Conservation (phyloP, 345 rosid genomes). For the Sisymbrium irio region DNA sequence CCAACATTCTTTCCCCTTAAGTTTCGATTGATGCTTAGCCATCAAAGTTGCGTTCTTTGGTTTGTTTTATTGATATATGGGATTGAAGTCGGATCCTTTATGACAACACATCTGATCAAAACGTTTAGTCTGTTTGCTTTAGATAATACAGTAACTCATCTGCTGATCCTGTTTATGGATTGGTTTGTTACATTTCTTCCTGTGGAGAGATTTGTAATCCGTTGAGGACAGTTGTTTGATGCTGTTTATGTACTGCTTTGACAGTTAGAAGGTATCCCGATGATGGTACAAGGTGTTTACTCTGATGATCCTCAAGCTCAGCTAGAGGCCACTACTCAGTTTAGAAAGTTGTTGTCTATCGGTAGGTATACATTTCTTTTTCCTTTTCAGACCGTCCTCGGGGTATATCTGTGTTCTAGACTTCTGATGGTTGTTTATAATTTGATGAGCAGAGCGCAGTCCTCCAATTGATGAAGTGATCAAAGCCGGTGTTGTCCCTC, state of each 20-base stretch:
- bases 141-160: not conserved
- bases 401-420: not conserved
- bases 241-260: slow-evolving; percentile 22
- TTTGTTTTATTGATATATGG: not conserved
- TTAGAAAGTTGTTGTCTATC: slow-evolving; percentile 77
- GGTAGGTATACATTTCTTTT: slow-evolving; percentile 36
- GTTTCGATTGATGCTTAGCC: not conserved
- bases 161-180: slow-evolving; percentile 6
- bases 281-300: slow-evolving; percentile 76
- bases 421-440: slow-evolving; percentile 9
- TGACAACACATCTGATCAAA: not conserved
- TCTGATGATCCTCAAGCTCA: slow-evolving; percentile 60
- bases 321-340: slow-evolving; percentile 75
- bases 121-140: too few relatives aligned
- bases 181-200: not conserved
- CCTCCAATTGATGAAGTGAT: slow-evolving; percentile 93
- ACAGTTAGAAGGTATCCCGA: slow-evolving; percentile 74
- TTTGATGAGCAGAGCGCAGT: slow-evolving; percentile 56
- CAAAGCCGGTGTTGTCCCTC: slow-evolving; percentile 71
- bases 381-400: not conserved
- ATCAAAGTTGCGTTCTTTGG: not conserved
- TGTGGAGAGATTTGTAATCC: not conserved
- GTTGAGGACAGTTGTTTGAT: slow-evolving; percentile 10
- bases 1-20: not conserved
- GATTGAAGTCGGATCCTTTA: not conserved